Conservation (phyloP, 345 rosid species). For the Hibiscus tridactylites region DNA sequence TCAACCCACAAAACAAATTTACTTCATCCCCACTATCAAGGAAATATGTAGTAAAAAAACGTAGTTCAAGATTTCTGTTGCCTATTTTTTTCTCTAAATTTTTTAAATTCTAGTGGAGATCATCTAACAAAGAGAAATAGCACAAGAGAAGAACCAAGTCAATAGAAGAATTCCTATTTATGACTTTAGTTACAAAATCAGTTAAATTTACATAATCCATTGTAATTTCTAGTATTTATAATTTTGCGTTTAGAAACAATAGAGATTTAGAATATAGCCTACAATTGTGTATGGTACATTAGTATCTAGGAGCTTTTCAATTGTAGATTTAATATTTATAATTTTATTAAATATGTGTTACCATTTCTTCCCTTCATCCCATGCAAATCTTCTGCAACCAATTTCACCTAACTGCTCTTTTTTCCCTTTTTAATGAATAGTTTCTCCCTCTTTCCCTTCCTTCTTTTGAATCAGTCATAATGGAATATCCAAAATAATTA, state of each 20-base stretch:
- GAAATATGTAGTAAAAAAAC: background rate
- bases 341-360: background rate
- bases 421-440: background rate
- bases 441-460: background rate
- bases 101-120: background rate
- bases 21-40: background rate
- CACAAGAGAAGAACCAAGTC: background rate
- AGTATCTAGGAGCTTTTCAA: background rate
- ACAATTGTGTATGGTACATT: background rate
- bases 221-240: background rate
- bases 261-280: background rate
- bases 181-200: background rate
- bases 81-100: background rate
- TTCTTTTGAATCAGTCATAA: background rate
- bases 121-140: no score
- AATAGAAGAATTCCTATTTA: background rate
- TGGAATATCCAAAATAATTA: background rate
- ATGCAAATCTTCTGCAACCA: background rate
- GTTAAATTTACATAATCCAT: background rate
- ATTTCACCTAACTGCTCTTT: background rate
- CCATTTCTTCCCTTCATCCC: background rate
- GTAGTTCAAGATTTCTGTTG: background rate
- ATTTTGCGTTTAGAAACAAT: background rate
- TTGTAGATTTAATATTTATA: background rate
- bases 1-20: background rate